Conservation (phyloP, 192 early-diverging fungal species). For the Chytriomyces sp. region DNA sequence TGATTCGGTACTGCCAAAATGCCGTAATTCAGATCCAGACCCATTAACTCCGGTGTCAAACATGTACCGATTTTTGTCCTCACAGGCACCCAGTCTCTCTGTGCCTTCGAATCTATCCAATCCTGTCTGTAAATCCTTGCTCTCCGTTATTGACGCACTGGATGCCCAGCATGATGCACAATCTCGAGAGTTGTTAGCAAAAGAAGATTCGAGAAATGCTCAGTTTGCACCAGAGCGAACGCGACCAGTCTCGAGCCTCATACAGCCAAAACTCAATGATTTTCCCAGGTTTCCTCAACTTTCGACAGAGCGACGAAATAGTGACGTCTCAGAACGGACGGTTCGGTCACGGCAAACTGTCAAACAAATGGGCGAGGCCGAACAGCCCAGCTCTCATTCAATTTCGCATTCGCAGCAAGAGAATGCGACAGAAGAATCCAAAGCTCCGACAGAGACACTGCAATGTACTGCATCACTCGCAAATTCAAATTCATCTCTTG, state of each 20-base stretch:
- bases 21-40: neutral
- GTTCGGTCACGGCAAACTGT: too few species aligned
- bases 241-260: neutral
- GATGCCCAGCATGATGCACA: constrained; percentile 4
- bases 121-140: neutral
- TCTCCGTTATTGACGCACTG: neutral
- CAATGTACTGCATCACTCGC: too few species aligned
- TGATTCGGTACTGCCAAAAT: neutral
- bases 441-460: too few species aligned
- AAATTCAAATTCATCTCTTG: too few species aligned
- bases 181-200: neutral
- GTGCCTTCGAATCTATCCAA: neutral
- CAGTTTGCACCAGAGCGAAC: neutral
- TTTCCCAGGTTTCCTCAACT: too few species aligned
- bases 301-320: neutral
- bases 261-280: too few species aligned
- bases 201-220: neutral
- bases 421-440: too few species aligned
- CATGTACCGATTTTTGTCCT: constrained; percentile 7
- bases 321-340: too few species aligned
- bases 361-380: too few species aligned
- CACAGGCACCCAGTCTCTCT: neutral
- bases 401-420: too few species aligned
- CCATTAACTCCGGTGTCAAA: neutral
- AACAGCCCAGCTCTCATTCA: too few species aligned